Base-by-base conservation (phyloP, 352 stramenopile genomes). In the Phytophthora cajani region DNA sequence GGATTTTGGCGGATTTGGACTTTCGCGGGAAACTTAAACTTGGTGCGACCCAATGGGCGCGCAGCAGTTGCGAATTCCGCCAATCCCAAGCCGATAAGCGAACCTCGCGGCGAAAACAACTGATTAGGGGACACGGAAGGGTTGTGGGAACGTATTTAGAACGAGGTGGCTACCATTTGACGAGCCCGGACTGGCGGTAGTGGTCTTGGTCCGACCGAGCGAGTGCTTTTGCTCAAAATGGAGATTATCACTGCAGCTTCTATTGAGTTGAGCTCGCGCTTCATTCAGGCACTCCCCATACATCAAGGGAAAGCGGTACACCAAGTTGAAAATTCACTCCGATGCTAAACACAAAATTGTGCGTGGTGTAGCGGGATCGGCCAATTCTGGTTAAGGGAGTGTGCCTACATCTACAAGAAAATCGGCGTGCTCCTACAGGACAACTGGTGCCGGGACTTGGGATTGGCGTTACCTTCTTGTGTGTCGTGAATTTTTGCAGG, bases 1-100 rank as follows among this genome's bases (percentile, higher is more conserved):
- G 21, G 42, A 47, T 66, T 74, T 76, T 72, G 69, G 42, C 42
- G 53, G 58, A 69, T 73, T 75, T 78, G 51, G 68, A 64, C 38
- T 67, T 71, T 75, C 61, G 62, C 67, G 51, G 51, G 58, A 72
- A 74, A 69, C 52, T 16, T 53, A 54, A 69, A 71, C 67, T 49
- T n/a, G 6, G 44, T 62, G 19, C 21, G 10, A 2, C 11, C 75
- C 75, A 82, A 82, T 75, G 17, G 10, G 4, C 17, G n/a, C 44
- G 1, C 0, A 11, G 7, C 4, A 36, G 62, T 36, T 61, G 7
- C 10, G 5, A 23, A 16, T 66, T 81, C 77, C 77, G 58, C 74
- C 74, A 84, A 84, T 84, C 33, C 67, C 42, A 66, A 47, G 33
- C 2, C 1, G 33, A 3, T 0, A 56, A 63, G 19, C 56, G 72